A percentile compares a stretch with the other conserved stretches of the same genome.
Conservation (phyloP, 2,329 filamentous ascomycete genomes). For the Orbilia javanica region DNA sequence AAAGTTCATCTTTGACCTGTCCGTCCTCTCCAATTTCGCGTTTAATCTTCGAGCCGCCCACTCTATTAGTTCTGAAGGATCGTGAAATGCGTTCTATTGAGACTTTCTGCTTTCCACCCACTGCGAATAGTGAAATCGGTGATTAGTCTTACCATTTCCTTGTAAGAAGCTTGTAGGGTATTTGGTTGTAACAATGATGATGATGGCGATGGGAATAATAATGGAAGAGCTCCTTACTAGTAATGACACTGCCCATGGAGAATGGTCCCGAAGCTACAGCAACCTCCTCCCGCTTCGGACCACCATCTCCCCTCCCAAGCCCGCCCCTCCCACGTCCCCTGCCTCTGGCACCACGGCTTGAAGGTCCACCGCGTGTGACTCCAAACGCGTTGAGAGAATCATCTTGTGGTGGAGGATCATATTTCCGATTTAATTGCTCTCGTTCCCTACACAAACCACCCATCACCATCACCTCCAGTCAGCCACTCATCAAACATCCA, state of each 20-base stretch:
- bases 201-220: not conserved
- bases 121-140: not conserved
- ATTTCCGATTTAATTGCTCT: conserved; percentile 46
- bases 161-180: not conserved
- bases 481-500: not conserved
- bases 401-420: conserved; percentile 35
- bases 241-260: conserved; percentile 60
- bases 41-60: conserved; percentile 27
- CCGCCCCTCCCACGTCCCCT: conserved; percentile 59
- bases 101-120: conserved; percentile 47
- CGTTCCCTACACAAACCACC: conserved; percentile 27
- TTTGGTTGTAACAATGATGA: too few relatives aligned
- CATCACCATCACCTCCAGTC: not conserved
- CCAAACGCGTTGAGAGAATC: conserved; percentile 52
- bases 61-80: not conserved
- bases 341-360: conserved; percentile 48
- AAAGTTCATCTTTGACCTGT: conserved; percentile 54
- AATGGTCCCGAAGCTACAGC: conserved; percentile 61
- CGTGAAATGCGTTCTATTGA: conserved; percentile 42
- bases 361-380: conserved; percentile 47
- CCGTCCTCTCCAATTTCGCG: conserved; percentile 48
- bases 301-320: conserved; percentile 30
- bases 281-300: conserved; percentile 12
- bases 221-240: conserved; percentile 29
- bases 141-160: not conserved